Conservation (phyloP, 305 asterid species). For the Fraxinus floribunda region DNA sequence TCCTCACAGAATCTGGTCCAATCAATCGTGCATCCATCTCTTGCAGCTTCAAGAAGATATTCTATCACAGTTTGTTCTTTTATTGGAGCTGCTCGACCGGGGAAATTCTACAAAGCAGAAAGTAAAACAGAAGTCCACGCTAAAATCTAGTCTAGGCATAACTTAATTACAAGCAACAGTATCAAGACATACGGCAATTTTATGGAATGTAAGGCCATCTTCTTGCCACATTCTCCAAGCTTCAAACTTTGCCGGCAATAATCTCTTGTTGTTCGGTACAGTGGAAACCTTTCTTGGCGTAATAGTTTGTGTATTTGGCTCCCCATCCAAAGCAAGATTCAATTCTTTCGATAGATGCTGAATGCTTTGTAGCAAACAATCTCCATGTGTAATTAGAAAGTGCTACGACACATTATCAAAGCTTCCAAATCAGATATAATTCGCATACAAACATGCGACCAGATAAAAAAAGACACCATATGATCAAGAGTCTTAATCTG, state of each 20-base stretch:
- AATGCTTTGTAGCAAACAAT: conserved; percentile 58
- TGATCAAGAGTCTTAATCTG: neutral
- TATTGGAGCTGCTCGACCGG: conserved; percentile 81
- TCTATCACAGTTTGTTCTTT: conserved; percentile 68
- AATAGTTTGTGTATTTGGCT: conserved; percentile 43
- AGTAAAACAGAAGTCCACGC: conserved; percentile 16
- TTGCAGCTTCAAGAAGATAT: conserved; percentile 78
- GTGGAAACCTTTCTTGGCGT: conserved; percentile 33
- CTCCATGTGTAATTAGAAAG: conserved; percentile 70
- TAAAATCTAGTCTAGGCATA: conserved; percentile 6
- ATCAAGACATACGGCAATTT: conserved; percentile 65
- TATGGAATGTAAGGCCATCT: conserved; percentile 55
- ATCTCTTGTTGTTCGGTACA: conserved; percentile 36
- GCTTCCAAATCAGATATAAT: conserved; percentile 31
- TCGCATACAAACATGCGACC: neutral
- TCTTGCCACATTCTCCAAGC: conserved; percentile 99
- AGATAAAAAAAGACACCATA: neutral
- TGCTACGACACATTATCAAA: conserved; percentile 50
- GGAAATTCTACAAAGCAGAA: conserved; percentile 49
- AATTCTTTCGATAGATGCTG: conserved; percentile 52
- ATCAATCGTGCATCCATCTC: conserved; percentile 68
- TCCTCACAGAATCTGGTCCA: conserved; percentile 74
- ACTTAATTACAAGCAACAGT: neutral
- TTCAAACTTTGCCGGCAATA: conserved; percentile 71
- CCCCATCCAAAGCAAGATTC: conserved; percentile 63